A percentile compares a stretch with the other conserved stretches of the same genome.
Conservation (phyloP, 2,329 filamentous ascomycete genomes). For the Diplodia intermedia region DNA sequence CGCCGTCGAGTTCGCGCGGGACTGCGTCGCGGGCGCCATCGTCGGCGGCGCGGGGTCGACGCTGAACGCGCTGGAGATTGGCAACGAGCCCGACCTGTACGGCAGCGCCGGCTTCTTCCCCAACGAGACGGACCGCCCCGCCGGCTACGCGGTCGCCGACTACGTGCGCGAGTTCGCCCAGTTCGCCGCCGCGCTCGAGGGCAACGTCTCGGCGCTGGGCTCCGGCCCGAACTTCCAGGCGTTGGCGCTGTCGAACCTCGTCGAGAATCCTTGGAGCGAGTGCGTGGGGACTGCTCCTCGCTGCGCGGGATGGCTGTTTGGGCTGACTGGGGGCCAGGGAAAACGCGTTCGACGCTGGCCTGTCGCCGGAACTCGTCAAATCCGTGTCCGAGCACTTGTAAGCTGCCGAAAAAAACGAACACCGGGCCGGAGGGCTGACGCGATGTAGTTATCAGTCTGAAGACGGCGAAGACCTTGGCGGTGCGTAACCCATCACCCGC, state of each 20-base stretch:
- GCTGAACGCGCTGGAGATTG: conserved; percentile 14
- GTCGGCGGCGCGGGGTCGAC: background rate
- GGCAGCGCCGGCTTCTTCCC: background rate
- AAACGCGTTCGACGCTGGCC: conserved; percentile 10
- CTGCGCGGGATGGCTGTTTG: too few species aligned
- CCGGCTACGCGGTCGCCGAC: background rate
- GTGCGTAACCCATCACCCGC: background rate
- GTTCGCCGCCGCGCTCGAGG: background rate
- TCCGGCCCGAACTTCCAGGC: conserved; percentile 17
- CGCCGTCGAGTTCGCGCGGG: conserved; percentile 6
- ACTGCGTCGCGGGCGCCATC: conserved; percentile 19
- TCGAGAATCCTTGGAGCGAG: conserved; percentile 10
- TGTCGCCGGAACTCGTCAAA: conserved; percentile 7
- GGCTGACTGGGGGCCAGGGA: background rate
- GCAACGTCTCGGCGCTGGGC: background rate
- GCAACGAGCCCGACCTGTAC: conserved; percentile 28
- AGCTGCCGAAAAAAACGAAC: background rate
- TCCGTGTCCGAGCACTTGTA: conserved; percentile 25
- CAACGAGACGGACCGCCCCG: background rate
- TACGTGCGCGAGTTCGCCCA: conserved; percentile 17
- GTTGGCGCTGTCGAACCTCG: conserved; percentile 21
- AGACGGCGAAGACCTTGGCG: conserved; percentile 1
- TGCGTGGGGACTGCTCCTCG: background rate
- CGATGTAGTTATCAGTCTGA: background rate
- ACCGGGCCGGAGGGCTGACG: background rate